These are phyloP conservation scores for Chlorencoelia australis DNA, from an alignment of 2,329 filamentous ascomycete genomes.

Conservation along the genomic window DNA sequence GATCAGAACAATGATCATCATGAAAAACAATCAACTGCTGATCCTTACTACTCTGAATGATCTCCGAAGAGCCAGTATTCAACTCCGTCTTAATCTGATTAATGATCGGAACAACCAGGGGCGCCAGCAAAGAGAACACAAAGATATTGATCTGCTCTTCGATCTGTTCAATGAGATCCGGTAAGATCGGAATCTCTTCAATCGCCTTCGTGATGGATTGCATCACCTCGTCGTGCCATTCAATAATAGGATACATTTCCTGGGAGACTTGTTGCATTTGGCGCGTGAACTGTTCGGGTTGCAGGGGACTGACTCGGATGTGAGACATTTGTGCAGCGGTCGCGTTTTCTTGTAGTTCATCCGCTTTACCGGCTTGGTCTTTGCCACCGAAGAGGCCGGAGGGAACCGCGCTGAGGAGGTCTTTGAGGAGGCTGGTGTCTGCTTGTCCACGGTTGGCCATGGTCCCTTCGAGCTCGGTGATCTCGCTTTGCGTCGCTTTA, in stretches of 20 bases:
- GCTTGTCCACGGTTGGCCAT: slow-evolving; percentile 53
- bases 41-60: slow-evolving; percentile 74
- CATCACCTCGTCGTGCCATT: slow-evolving; percentile 86
- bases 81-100: slow-evolving; percentile 80
- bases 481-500: slow-evolving; percentile 83
- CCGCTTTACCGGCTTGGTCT: slow-evolving; percentile 64
- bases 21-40: slow-evolving; percentile 83
- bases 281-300: slow-evolving; percentile 75
- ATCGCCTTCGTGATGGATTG: slow-evolving; percentile 68
- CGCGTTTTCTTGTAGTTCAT: slow-evolving; percentile 71
- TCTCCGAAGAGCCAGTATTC: slow-evolving; percentile 72
- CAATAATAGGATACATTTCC: slow-evolving; percentile 80
- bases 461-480: slow-evolving; percentile 79
- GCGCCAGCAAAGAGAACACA: slow-evolving; percentile 84
- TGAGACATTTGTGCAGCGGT: slow-evolving; percentile 66
- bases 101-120: slow-evolving; percentile 79
- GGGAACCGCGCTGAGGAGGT: slow-evolving; percentile 74
- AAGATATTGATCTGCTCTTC: slow-evolving; percentile 83
- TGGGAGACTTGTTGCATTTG: slow-evolving; percentile 64
- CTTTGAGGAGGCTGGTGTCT: slow-evolving; percentile 66
- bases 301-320: slow-evolving; percentile 61
- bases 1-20: slow-evolving; percentile 66
- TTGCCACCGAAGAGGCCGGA: slow-evolving; percentile 68
- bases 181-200: slow-evolving; percentile 75
- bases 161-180: slow-evolving; percentile 75